Evolutionary conservation across 768 basidiomycete genomes (phyloP).

Genomic region (Termitomyces heimii): DNA sequence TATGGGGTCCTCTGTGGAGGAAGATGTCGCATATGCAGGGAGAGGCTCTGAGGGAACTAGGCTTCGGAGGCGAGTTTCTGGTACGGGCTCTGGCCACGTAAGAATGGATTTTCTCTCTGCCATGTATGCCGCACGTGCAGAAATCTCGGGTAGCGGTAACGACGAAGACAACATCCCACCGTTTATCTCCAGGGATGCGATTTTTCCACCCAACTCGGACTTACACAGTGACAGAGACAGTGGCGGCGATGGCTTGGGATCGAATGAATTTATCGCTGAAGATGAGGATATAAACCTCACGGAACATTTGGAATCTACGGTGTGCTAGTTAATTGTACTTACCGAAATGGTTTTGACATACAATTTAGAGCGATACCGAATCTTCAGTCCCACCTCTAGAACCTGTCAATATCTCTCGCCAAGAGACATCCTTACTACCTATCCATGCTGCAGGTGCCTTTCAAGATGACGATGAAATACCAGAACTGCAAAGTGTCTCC

Average conservation of each 20-base stretch:
- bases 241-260: constrained; percentile 10
- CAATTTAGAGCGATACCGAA: constrained; percentile 10
- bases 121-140: constrained; percentile 5
- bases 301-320: constrained; percentile 25
- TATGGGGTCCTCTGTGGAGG: constrained; percentile 5
- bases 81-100: background rate
- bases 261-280: constrained; percentile 9
- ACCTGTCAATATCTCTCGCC: constrained; percentile 1
- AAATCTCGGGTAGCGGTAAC: background rate
- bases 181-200: constrained; percentile 5
- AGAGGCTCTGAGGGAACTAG: background rate
- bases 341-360: background rate
- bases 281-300: constrained; percentile 19
- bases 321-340: constrained; percentile 10
- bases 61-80: background rate
- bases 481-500: constrained; percentile 27
- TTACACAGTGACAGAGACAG: constrained; percentile 7
- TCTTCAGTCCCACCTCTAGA: constrained; percentile 6
- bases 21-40: background rate
- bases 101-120: constrained; percentile 14
- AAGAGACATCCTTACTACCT: constrained; percentile 2
- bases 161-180: background rate
- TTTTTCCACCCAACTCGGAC: constrained; percentile 8
- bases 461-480: constrained; percentile 28
- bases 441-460: background rate